Base-by-base conservation (phyloP, 768 basidiomycete genomes). In the Suillus weaverae region DNA sequence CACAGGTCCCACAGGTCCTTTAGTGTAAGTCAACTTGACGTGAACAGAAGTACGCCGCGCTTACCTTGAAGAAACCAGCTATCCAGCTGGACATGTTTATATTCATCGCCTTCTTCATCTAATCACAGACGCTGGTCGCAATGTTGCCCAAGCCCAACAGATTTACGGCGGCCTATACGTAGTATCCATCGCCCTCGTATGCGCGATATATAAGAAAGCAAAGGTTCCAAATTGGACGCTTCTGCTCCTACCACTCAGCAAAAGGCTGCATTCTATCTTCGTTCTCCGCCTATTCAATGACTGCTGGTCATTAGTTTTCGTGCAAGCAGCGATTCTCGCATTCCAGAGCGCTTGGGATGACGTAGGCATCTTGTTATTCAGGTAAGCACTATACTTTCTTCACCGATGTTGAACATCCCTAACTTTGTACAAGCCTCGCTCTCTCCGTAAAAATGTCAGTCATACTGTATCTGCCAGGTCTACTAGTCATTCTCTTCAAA, bases 401-500 rank as follows among this genome's bases (percentile, higher is more conserved):
- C 22, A n/a, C 55, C 50, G 8, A 6, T 41, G 26, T 30, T 43
- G 46, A 62, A 39, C 26, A 20, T 57, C 16, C 36, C 61, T 54
- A 26, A 41, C 11, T 30, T 51, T 22, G 48, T 62, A 60, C 48
- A 63, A 73, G 63, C 20, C 33, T 65, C 7, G 95, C 95, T 2
- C 78, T 99, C 9, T 96, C 95, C 0, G 84, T 97, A 63, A 99
- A 99, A 76, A 99, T 99, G 97, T 95, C 91, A 26, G 85, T 90
- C 51, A 76, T 99, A 36, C 81, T 99, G 10, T 97, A 95, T 78
- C 80, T 97, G 2, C 97, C 97, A 5, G 96, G 92, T 3, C 81
- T 97, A 9, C 79, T 95, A 30, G 88, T 97, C 18, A 79, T 98
- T 64, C 77, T 92, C 22, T 90, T 94, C 81, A 91, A 90, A 73